phyloP scores from a whole-genome alignment of 148 eudicot species.

The Amaranthus palmeri region DNA sequence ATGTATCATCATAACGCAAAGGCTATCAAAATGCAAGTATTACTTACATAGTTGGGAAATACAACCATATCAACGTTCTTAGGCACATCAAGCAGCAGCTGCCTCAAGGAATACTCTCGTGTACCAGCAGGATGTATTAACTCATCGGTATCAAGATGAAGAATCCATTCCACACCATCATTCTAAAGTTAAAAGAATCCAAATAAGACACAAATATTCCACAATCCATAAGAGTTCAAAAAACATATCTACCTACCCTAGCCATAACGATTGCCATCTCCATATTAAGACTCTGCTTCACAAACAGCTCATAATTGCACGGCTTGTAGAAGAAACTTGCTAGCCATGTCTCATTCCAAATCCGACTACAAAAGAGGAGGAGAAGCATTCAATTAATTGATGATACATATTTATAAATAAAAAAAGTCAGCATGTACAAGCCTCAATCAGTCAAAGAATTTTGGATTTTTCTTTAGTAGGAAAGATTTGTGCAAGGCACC shows the following conservation, averaged over 20 bases:
- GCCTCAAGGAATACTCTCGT: slow-evolving; percentile 81
- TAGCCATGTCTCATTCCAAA: slow-evolving; percentile 96
- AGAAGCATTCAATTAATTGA: slow-evolving; percentile 13
- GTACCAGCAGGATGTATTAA: slow-evolving; percentile 85
- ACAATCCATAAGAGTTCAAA: background rate
- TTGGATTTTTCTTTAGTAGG: background rate
- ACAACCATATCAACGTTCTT: slow-evolving; percentile 83
- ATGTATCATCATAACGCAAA: background rate
- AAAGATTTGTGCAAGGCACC: background rate
- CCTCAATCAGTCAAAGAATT: background rate
- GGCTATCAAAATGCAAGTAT: slow-evolving; percentile 7
- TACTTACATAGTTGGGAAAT: slow-evolving; percentile 88
- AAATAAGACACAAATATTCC: background rate
- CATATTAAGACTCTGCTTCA: slow-evolving; percentile 91
- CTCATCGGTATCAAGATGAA: slow-evolving; percentile 93
- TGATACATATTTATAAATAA: background rate
- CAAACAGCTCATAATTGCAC: slow-evolving; percentile 90
- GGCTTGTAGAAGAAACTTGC: slow-evolving; percentile 96
- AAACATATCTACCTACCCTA: slow-evolving; percentile 45
- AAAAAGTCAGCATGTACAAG: slow-evolving; percentile 8
- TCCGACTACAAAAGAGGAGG: slow-evolving; percentile 45
- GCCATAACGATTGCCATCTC: slow-evolving; percentile 97
- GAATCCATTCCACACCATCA: slow-evolving; percentile 83
- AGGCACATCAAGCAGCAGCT: slow-evolving; percentile 72
- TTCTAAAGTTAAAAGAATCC: slow-evolving; percentile 31